These are phyloP conservation scores for Gossypium gossypioides DNA, from an alignment of 441 rosid genomes.

Conservation along the genomic window DNA sequence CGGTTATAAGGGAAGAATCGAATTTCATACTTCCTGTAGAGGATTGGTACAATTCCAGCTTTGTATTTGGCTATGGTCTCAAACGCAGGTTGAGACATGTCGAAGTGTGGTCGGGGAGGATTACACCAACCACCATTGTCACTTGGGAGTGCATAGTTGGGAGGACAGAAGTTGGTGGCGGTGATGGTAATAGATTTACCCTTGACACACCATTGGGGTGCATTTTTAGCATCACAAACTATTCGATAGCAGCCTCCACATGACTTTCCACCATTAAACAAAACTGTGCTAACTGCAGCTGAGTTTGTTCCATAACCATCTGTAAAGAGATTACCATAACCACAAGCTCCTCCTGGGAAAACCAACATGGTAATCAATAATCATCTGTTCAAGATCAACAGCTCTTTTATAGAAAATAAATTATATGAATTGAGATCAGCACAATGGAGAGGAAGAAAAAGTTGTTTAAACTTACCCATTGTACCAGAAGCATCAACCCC, in stretches of 20 bases:
- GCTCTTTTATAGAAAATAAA: not conserved
- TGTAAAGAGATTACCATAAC: conserved; percentile 56
- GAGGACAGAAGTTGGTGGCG: conserved; percentile 75
- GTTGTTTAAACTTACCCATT: conserved; percentile 34
- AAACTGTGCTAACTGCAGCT: conserved; percentile 56
- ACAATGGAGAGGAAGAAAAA: not conserved
- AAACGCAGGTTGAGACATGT: conserved; percentile 61
- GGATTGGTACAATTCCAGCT: conserved; percentile 53
- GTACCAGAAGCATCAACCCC: conserved; percentile 67
- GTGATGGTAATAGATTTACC: conserved; percentile 52
- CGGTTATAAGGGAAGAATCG: too few relatives aligned
- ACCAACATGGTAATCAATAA: not conserved
- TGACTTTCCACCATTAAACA: conserved; percentile 50
- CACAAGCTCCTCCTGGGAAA: conserved; percentile 66
- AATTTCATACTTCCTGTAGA: conserved; percentile 34
- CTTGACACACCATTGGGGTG: conserved; percentile 54
- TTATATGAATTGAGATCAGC: not conserved
- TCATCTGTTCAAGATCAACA: not conserved
- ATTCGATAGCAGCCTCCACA: conserved; percentile 69
- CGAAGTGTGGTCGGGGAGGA: conserved; percentile 61
- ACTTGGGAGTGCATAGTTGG: conserved; percentile 45
- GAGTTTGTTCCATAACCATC: conserved; percentile 52
- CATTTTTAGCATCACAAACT: conserved; percentile 39
- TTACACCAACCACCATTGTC: conserved; percentile 78
- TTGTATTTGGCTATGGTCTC: conserved; percentile 47